Conservation (phyloP, 345 rosid genomes). For the Hypericum androsaemum region DNA sequence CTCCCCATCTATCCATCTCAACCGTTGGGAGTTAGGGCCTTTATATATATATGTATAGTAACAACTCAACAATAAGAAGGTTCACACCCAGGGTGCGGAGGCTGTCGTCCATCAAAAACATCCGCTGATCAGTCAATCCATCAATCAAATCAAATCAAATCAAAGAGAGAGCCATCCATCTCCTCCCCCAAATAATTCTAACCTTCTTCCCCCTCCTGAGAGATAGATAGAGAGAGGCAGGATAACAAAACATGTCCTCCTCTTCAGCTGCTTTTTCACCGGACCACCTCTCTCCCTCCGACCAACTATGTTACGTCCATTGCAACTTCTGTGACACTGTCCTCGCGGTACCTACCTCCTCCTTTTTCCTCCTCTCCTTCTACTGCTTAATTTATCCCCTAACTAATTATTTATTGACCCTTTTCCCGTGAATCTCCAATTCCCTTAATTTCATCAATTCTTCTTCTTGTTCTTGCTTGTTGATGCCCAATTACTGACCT, state of each 20-base stretch:
- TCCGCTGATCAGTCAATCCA: slow-evolving; percentile 58
- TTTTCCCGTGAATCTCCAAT: neutral
- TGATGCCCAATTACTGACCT: too few relatives aligned
- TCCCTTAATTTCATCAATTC: neutral
- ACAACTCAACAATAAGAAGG: slow-evolving; percentile 53
- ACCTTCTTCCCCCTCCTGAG: too few relatives aligned
- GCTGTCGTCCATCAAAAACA: slow-evolving; percentile 34
- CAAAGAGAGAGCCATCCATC: slow-evolving; percentile 14
- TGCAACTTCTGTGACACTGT: slow-evolving; percentile 90
- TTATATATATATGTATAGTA: neutral
- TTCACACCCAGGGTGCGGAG: slow-evolving; percentile 49
- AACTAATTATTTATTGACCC: neutral
- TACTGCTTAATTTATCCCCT: neutral
- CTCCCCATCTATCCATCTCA: slow-evolving; percentile 11
- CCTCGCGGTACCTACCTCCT: slow-evolving; percentile 54
- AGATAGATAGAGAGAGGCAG: slow-evolving; percentile 10
- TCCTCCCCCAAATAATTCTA: neutral
- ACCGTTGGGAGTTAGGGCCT: slow-evolving; percentile 21
- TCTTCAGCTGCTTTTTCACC: slow-evolving; percentile 69
- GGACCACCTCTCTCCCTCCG: slow-evolving; percentile 87
- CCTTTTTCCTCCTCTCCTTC: neutral
- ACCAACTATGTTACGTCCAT: slow-evolving; percentile 95
- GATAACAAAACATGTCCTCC: slow-evolving; percentile 43
- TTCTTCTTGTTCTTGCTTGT: neutral
- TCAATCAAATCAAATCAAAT: slow-evolving; percentile 68